Evolutionary conservation across 192 early-diverging fungal genomes (phyloP), one percentile per base, ranked within the genome.

Genomic region (Coemansia sp.): DNA sequence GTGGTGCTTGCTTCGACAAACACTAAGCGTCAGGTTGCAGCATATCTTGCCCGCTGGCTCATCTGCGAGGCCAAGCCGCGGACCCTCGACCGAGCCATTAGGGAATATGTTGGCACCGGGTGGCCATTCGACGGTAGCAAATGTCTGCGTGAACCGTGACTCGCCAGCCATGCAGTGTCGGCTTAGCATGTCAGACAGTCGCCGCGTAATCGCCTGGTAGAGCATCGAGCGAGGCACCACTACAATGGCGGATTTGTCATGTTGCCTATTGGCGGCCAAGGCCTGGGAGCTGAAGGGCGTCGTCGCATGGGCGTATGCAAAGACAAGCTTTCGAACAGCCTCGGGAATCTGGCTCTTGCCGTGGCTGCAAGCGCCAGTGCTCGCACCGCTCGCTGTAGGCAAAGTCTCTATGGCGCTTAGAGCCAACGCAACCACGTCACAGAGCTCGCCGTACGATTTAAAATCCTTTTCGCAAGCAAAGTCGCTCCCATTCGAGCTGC

Each of bases 361-460:
- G 17, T 39, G 37, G 0, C 31, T 38, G 3, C 59, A 61, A 10
- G 34, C 36, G 32, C 36, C 17, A 39, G 36, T n/a, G 9, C 11
- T 38, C 17, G 5, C 31, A 3, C 37, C 41, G 66, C 38, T 21
- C 31, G 39, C 53, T 4, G 44, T 5, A 7, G 55, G 29, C 29
- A 14, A 17, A 31, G 55, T 9, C 19, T 41, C 48, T 15, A 58
- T 12, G 34, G 23, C 32, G 14, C 37, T 34, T 6, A 70, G 46
- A 21, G 63, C 44, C 34, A 55, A 15, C 2, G 57, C 23, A 19
- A 63, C 27, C 5, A 57, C 25, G 5, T 66, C 42, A 46, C 75
- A 77, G 5, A 77, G 62, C 14, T 63, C 45, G 10, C 38, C 42
- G 61, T 72, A 72, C 19, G 61, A 36, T 23, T 62, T 46, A 38